Conservation (phyloP, 768 basidiomycete species). For the Pleurotus salmoneostramineus region DNA sequence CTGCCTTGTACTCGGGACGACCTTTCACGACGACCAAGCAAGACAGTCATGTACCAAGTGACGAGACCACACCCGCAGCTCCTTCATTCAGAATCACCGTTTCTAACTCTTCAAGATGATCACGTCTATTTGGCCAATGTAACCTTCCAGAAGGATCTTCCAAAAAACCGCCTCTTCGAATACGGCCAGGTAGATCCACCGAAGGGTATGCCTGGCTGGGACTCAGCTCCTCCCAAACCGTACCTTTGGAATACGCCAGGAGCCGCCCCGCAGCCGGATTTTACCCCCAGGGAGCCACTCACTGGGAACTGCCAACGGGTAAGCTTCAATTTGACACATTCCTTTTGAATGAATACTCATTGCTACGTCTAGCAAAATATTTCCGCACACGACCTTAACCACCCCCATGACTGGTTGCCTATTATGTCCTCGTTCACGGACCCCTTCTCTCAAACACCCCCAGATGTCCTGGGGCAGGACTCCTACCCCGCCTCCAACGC, state of each 20-base stretch:
- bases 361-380: background rate
- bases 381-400: background rate
- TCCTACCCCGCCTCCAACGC: background rate
- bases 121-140: background rate
- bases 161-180: background rate
- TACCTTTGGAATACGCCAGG: background rate
- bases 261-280: background rate
- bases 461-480: background rate
- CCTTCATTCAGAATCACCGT: background rate
- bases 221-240: slow-evolving; percentile 3
- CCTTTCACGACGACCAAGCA: slow-evolving; percentile 4
- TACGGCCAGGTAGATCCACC: background rate
- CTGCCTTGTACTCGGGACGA: slow-evolving; percentile 2
- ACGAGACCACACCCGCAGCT: background rate
- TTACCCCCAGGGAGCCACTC: background rate
- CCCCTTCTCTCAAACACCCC: background rate
- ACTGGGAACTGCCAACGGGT: background rate
- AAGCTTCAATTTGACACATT: background rate
- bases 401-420: background rate
- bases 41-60: slow-evolving; percentile 4
- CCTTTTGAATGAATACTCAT: background rate
- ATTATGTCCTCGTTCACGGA: background rate
- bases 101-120: background rate
- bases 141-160: background rate
- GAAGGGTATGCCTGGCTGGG: slow-evolving; percentile 2